These are phyloP conservation scores for Penicillium goetzii DNA, from an alignment of 495 filamentous ascomycete species.

Conservation along the genomic window DNA sequence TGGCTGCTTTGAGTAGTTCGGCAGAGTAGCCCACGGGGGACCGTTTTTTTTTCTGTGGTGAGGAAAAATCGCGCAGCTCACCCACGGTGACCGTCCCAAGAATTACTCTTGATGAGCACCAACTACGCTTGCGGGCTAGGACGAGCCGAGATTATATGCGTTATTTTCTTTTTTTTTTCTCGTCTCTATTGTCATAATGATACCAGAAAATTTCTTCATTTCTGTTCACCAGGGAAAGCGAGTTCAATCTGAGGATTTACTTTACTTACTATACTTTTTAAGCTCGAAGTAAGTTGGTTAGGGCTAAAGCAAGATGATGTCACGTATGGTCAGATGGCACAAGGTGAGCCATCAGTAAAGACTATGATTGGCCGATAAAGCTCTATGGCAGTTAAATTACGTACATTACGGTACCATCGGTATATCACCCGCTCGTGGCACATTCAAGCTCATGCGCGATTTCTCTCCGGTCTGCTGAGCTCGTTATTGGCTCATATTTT, in stretches of 20 bases:
- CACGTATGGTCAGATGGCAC: constrained; percentile 16
- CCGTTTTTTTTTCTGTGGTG: constrained; percentile 19
- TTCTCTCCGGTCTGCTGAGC: background rate
- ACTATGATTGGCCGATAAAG: constrained; percentile 22
- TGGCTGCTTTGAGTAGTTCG: constrained; percentile 16
- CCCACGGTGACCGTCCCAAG: constrained; percentile 9
- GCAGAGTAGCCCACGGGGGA: background rate
- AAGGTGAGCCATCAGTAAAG: too few species aligned
- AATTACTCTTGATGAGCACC: background rate
- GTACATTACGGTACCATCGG: constrained; percentile 4
- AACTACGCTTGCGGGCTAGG: constrained; percentile 11
- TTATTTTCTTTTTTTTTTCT: constrained; percentile 18
- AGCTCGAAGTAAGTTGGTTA: constrained; percentile 4
- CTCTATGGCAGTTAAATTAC: background rate
- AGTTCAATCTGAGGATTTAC: constrained; percentile 4
- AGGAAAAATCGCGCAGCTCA: constrained; percentile 35
- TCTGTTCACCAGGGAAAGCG: constrained; percentile 7
- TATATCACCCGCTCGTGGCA: constrained; percentile 10
- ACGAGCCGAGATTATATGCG: constrained; percentile 20
- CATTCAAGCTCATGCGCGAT: constrained; percentile 10
- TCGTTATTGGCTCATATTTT: constrained; percentile 9
- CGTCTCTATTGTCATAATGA: background rate
- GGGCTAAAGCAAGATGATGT: constrained; percentile 22
- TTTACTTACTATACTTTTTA: background rate
- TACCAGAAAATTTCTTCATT: background rate